Evolutionary conservation across 2,329 filamentous ascomycete genomes (phyloP).

Genomic region (Arthrobotrys conoides): DNA sequence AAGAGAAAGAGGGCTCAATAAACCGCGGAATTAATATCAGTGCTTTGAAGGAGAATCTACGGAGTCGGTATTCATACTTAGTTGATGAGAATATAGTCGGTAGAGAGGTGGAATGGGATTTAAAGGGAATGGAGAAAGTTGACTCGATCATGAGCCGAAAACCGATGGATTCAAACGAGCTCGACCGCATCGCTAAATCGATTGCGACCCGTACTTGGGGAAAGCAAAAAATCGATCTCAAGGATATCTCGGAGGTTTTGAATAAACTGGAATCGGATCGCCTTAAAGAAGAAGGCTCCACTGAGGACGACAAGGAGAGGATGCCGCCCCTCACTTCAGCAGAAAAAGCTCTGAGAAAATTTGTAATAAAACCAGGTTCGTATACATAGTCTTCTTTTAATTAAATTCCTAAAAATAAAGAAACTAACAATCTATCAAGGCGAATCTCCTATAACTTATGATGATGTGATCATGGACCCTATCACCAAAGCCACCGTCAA

Average conservation of each 20-base stretch:
- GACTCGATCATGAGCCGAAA: background rate
- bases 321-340: background rate
- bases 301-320: background rate
- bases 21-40: background rate
- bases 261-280: background rate
- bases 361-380: slow-evolving; percentile 17
- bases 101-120: background rate
- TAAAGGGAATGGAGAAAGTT: background rate
- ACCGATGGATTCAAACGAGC: background rate
- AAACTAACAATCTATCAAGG: background rate
- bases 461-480: slow-evolving; percentile 29
- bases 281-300: background rate
- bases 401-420: background rate
- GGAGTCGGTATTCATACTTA: background rate
- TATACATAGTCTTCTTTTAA: background rate
- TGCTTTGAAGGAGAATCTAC: background rate
- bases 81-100: background rate
- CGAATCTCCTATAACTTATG: slow-evolving; percentile 10
- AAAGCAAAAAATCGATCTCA: slow-evolving; percentile 12
- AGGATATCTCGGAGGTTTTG: background rate
- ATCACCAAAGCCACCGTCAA: slow-evolving; percentile 11
- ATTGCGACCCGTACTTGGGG: background rate
- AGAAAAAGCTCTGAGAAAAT: slow-evolving; percentile 2
- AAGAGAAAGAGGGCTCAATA: background rate
- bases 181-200: slow-evolving; percentile 4